phyloP scores from a whole-genome alignment of 306 rosid genomes.

The Vigna angularis region DNA sequence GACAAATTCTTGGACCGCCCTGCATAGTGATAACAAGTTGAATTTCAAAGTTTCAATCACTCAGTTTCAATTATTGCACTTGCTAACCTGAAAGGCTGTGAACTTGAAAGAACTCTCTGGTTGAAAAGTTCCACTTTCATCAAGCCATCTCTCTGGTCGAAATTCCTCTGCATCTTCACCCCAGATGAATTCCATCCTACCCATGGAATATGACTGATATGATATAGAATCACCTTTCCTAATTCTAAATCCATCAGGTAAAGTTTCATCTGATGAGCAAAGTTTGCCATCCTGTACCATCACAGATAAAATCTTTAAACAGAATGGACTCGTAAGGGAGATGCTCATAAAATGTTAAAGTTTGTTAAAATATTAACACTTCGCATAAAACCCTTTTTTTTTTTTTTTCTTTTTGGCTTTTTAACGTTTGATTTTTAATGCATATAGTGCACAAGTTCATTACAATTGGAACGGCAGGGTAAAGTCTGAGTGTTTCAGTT shows the following conservation, averaged over 20 bases:
- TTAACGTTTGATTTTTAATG: too few species aligned
- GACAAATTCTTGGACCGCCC: not conserved
- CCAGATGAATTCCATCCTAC: not conserved
- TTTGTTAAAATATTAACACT: too few species aligned
- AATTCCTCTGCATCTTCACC: not conserved
- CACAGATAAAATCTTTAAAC: not conserved
- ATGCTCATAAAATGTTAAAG: too few species aligned
- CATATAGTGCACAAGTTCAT: too few species aligned
- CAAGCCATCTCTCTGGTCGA: not conserved
- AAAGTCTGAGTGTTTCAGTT: conserved; percentile 82
- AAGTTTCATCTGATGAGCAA: not conserved
- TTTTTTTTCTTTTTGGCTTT: too few species aligned
- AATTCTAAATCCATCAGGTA: not conserved
- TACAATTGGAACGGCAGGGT: conserved; percentile 87
- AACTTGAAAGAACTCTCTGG: not conserved
- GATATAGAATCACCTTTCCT: not conserved
- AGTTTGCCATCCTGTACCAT: not conserved
- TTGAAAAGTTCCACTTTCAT: not conserved
- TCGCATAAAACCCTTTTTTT: too few species aligned
- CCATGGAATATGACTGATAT: not conserved
- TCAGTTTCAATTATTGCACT: not conserved
- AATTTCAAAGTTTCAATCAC: not conserved
- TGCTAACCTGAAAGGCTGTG: not conserved
- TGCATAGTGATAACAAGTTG: not conserved
- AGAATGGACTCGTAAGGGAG: too few species aligned